These are phyloP conservation scores for Mortierella polycephala DNA, from an alignment of 371 early-diverging fungal genomes.

Conservation along the genomic window DNA sequence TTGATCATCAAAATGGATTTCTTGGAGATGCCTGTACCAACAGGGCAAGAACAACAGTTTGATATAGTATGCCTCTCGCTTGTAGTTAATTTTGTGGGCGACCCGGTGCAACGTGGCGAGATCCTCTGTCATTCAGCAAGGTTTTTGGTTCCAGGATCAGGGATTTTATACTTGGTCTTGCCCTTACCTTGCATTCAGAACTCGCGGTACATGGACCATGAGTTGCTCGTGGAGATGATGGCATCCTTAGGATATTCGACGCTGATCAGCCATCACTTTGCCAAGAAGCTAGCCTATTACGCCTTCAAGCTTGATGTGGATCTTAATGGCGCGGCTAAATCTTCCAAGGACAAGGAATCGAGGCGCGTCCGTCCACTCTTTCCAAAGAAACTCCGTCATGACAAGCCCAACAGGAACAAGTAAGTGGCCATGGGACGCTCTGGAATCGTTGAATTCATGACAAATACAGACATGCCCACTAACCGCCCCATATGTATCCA, in stretches of 20 bases:
- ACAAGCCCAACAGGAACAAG: constrained; percentile 54
- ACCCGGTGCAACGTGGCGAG: constrained; percentile 78
- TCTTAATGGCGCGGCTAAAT: background rate
- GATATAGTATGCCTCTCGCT: constrained; percentile 87
- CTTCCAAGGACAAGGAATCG: background rate
- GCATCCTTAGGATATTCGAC: constrained; percentile 67
- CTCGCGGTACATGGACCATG: constrained; percentile 86
- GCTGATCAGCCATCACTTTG: constrained; percentile 70
- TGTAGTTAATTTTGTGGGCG: constrained; percentile 92
- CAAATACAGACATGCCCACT: background rate
- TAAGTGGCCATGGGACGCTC: constrained; percentile 4
- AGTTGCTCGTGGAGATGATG: constrained; percentile 72
- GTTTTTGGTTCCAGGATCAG: constrained; percentile 58
- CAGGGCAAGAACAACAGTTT: constrained; percentile 57
- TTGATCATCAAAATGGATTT: constrained; percentile 82
- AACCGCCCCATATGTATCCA: background rate
- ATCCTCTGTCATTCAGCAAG: constrained; percentile 63
- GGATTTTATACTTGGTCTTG: constrained; percentile 81
- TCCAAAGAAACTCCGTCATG: constrained; percentile 49
- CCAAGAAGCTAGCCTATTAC: constrained; percentile 82
- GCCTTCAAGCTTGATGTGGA: constrained; percentile 59
- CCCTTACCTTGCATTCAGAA: constrained; percentile 87
- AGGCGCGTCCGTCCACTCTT: constrained; percentile 9
- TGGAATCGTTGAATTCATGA: background rate
- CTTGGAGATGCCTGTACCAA: constrained; percentile 70